Evolutionary conservation across 1,284 basidiomycete species (phyloP).

Genomic region (Trametes hirsuta): DNA sequence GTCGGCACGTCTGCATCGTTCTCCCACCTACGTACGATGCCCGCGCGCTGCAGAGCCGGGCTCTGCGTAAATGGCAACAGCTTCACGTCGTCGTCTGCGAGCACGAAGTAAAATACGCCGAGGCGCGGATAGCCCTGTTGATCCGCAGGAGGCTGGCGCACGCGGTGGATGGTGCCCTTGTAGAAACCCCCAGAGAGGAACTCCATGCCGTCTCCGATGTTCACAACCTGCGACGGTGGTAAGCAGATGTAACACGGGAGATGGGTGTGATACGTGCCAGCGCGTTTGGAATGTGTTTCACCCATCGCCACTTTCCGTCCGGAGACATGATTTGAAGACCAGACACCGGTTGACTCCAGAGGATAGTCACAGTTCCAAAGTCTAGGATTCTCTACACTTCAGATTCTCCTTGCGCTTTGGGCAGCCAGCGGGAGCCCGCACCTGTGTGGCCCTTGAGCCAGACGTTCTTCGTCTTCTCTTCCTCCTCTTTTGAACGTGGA

Average conservation of each 20-base stretch:
- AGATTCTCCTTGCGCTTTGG: neutral
- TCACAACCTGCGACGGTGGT: conserved; percentile 36
- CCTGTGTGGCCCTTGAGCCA: conserved; percentile 55
- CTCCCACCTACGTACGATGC: conserved; percentile 34
- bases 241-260: neutral
- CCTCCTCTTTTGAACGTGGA: conserved; percentile 54
- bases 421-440: conserved; percentile 18
- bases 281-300: conserved; percentile 62
- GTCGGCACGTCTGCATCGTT: conserved; percentile 37
- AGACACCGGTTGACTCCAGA: conserved; percentile 64
- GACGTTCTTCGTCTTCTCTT: conserved; percentile 52
- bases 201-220: conserved; percentile 46
- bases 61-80: conserved; percentile 35
- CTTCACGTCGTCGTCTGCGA: conserved; percentile 36
- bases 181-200: conserved; percentile 50
- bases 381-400: conserved; percentile 39
- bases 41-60: conserved; percentile 35
- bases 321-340: conserved; percentile 48
- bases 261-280: conserved; percentile 41
- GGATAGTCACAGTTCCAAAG: conserved; percentile 58
- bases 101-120: conserved; percentile 48
- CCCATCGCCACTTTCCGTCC: conserved; percentile 56
- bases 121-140: conserved; percentile 47
- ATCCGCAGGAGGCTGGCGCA: conserved; percentile 52
- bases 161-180: conserved; percentile 46